Evolutionary conservation across 2,329 filamentous ascomycete species (phyloP).

Genomic region (Chrysoporthe cubensis): DNA sequence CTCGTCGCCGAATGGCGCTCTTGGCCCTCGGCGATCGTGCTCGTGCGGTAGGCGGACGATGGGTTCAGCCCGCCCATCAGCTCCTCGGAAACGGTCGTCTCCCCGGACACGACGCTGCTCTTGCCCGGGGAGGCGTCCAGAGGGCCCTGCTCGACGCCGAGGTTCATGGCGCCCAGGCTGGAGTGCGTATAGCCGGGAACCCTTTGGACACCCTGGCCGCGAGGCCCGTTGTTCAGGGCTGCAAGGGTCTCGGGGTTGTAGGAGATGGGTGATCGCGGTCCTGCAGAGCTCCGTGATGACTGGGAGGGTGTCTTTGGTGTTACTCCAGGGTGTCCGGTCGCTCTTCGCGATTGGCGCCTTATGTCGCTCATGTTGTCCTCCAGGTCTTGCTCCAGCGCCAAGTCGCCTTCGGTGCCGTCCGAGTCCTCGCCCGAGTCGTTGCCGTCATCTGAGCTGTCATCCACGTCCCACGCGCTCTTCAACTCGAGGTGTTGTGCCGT

Average conservation of each 20-base stretch:
- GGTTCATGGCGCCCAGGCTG: conserved; percentile 14
- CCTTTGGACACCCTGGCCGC: conserved; percentile 49
- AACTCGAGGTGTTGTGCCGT: conserved; percentile 41
- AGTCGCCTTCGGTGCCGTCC: conserved; percentile 44
- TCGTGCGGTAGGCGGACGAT: conserved; percentile 31
- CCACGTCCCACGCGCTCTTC: conserved; percentile 56
- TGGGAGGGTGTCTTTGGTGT: conserved; percentile 41
- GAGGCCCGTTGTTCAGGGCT: conserved; percentile 41
- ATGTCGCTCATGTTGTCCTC: conserved; percentile 41
- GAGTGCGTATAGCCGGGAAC: conserved; percentile 47
- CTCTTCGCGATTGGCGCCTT: conserved; percentile 51
- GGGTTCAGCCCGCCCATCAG: conserved; percentile 21
- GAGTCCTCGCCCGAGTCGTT: conserved; percentile 44
- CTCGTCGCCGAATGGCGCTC: conserved; percentile 57
- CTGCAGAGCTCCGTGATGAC: conserved; percentile 33
- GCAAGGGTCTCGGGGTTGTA: conserved; percentile 41
- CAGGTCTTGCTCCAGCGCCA: conserved; percentile 41
- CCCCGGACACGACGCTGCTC: conserved; percentile 20
- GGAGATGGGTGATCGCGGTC: conserved; percentile 36
- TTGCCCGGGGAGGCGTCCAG: conserved; percentile 17
- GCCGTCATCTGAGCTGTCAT: conserved; percentile 49
- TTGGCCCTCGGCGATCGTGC: conserved; percentile 24
- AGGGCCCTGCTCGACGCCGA: conserved; percentile 9
- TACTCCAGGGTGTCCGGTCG: conserved; percentile 52
- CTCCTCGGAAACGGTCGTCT: conserved; percentile 19